Evolutionary conservation across 1,284 basidiomycete genomes (phyloP), one percentile per base, ranked within the genome.

Genomic region (Clitocybe nebularis): DNA sequence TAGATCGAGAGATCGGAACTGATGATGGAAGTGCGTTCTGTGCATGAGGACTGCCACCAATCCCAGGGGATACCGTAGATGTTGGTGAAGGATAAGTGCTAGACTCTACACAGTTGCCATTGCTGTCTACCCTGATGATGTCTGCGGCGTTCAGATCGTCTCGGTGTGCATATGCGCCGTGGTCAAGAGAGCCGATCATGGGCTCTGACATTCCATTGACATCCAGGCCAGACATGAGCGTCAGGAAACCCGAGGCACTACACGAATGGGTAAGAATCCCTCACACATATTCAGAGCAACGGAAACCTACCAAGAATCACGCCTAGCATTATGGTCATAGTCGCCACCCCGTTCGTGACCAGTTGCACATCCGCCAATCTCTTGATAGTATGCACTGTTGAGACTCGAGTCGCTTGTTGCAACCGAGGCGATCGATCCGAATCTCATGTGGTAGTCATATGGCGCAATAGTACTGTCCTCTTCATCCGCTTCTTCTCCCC

Each of bases 351-450:
- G 53, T 11, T 63, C 66, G 38, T 60, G 54, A 40, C 64, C 59
- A 26, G 56, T 50, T 48, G 61, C 61, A 51, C 64, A 61, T 34
- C 67, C 68, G 38, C 70, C 66, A 38, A 72, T 66, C 11, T 79
- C 78, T 4, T 74, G 70, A 49, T 68, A 78, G 55, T 73, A 73
- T 11, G 69, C 67, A 47, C 72, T 74, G 34, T 67, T 67, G 30
- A 66, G 59, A 49, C 76, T 80, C 0, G 78, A 77, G 36, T 81
- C 78, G 53, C 75, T 79, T 25, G 73, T 77, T 7, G 71, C 72
- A 30, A 77, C 60, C 8, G 78, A 80, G 5, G 73, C 72, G 45
- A 82, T 72, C 1, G 79, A 81, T 3, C 77, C 72, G 50, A 79
- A 81, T 46, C 81, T 63, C 23, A 77, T 76, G 32, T 70, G 61